A percentile compares a stretch with the other conserved stretches of the same genome.
Evolutionary conservation across 140 eudicot species (phyloP).

Genomic region (Eryngium alpinum): DNA sequence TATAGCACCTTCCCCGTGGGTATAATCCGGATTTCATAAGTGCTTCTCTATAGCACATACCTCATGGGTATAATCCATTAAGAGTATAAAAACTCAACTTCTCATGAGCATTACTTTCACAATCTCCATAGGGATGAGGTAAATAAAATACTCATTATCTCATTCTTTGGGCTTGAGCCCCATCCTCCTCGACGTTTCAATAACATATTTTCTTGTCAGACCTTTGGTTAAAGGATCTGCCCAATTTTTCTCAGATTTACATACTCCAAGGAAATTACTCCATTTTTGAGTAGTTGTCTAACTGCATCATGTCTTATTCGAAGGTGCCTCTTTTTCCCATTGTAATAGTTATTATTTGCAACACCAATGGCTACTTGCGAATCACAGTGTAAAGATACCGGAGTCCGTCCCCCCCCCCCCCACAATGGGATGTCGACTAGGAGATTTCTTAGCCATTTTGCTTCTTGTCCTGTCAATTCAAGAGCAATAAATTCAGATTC

Average conservation of each 20-base stretch:
- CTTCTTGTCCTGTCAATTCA: not conserved
- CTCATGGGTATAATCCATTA: not conserved
- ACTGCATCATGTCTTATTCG: not conserved
- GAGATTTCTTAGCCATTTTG: not conserved
- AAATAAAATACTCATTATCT: not conserved
- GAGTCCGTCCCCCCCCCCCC: not conserved
- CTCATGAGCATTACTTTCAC: not conserved
- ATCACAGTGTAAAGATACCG: too few relatives aligned
- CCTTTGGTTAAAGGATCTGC: not conserved
- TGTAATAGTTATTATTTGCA: not conserved
- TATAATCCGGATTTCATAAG: too few relatives aligned
- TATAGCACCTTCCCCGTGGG: too few relatives aligned
- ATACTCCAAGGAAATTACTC: not conserved
- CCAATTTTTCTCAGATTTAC: not conserved
- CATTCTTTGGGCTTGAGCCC: not conserved
- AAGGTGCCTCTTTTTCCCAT: not conserved
- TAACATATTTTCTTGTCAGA: not conserved
- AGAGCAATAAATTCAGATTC: not conserved
- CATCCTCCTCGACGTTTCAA: not conserved
- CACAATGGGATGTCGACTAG: not conserved
- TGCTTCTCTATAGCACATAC: not conserved
- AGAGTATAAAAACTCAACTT: not conserved
- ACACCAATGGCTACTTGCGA: not conserved
- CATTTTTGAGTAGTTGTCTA: not conserved
- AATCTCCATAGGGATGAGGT: not conserved